phyloP scores from a whole-genome alignment of 1,284 basidiomycete species.

The Pseudozyma pruni region DNA sequence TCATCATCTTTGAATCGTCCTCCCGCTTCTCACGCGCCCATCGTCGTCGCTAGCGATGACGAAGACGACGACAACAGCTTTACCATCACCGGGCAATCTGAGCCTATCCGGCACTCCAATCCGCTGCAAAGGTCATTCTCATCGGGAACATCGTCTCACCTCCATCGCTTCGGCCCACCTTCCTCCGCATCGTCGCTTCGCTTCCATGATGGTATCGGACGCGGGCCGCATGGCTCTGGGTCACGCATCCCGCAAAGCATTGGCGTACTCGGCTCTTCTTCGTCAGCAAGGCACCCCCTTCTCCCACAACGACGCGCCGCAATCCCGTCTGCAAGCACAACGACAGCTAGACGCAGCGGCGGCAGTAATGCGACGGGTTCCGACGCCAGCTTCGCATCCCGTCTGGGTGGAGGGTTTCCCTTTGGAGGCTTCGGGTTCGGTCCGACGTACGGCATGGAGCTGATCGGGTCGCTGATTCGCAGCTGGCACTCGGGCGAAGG shows the following conservation, averaged over 20 bases:
- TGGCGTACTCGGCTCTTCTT: conserved; percentile 17
- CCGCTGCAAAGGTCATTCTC: conserved; percentile 14
- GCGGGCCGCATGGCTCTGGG: conserved; percentile 25
- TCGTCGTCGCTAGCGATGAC: conserved; percentile 40
- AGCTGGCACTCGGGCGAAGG: conserved; percentile 8
- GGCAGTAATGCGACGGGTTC: background rate
- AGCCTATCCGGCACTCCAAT: conserved; percentile 9
- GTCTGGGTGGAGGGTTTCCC: conserved; percentile 14
- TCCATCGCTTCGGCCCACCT: background rate
- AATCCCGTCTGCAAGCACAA: conserved; percentile 17
- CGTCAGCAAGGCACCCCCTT: conserved; percentile 18
- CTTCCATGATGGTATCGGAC: conserved; percentile 36
- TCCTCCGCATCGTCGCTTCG: conserved; percentile 12
- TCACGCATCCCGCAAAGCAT: conserved; percentile 28
- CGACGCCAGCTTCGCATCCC: conserved; percentile 10
- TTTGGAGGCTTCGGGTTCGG: conserved; percentile 24
- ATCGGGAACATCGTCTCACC: background rate
- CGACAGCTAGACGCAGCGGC: conserved; percentile 17
- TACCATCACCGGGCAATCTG: conserved; percentile 27
- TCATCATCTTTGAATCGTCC: background rate
- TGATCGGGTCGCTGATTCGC: conserved; percentile 24
- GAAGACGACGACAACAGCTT: conserved; percentile 38
- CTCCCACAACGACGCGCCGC: conserved; percentile 27
- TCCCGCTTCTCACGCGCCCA: conserved; percentile 8
- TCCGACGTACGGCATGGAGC: conserved; percentile 22